phyloP scores from a whole-genome alignment of 257 asterid genomes.

The Echium plantagineum region DNA sequence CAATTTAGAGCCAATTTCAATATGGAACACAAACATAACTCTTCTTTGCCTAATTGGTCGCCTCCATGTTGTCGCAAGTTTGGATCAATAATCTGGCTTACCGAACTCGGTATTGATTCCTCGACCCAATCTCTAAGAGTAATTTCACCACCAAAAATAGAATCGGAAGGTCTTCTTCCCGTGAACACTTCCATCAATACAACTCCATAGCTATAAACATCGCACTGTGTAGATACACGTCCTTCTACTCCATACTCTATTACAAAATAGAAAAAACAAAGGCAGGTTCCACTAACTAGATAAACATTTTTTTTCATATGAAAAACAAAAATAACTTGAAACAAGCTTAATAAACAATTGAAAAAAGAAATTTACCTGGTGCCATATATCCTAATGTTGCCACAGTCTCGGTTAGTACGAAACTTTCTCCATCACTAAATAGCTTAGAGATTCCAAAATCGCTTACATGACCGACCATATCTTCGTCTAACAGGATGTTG shows the following conservation, averaged over 20 bases:
- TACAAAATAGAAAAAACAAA: not conserved
- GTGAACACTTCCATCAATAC: conserved; percentile 13
- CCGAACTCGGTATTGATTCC: no score
- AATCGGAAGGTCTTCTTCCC: conserved; percentile 5
- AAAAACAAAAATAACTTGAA: no score
- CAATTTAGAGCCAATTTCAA: no score
- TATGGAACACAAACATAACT: no score
- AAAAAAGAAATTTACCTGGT: not conserved
- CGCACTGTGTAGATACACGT: conserved; percentile 2
- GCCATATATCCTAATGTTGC: no score
- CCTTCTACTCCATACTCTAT: conserved; percentile 12
- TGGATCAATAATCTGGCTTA: no score
- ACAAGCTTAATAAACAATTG: no score
- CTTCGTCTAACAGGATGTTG: no score
- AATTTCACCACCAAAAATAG: no score
- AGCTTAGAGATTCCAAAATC: conserved; percentile 9
- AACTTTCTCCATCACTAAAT: conserved; percentile 1
- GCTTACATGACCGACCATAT: conserved; percentile 3
- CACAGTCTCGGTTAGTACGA: not conserved
- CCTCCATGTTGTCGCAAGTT: no score
- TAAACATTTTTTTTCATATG: not conserved
- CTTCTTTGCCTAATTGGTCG: no score
- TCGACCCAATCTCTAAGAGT: no score
- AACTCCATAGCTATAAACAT: conserved; percentile 16
- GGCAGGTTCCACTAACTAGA: not conserved